Evolutionary conservation across 2,329 filamentous ascomycete species (phyloP).

Genomic region (Parasarocladium wereldwijsianum): DNA sequence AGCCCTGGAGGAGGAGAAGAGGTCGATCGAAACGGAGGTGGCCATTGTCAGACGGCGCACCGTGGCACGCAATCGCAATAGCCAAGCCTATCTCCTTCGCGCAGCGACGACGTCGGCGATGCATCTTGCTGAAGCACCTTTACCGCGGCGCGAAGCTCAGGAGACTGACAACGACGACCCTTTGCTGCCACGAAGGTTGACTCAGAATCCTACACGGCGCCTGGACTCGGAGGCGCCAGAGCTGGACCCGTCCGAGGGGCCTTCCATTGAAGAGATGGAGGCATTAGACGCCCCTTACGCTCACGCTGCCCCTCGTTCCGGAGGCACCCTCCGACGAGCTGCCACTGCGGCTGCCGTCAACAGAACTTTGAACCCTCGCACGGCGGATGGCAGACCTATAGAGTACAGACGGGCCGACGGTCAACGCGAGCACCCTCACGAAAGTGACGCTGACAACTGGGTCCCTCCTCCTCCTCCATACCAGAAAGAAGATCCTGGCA

Average conservation of each 20-base stretch:
- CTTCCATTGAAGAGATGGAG: conserved; percentile 40
- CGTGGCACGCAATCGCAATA: conserved; percentile 44
- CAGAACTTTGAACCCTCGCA: conserved; percentile 47
- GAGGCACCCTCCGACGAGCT: conserved; percentile 54
- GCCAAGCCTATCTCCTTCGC: conserved; percentile 31
- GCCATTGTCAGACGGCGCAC: conserved; percentile 65
- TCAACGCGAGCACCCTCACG: conserved; percentile 60
- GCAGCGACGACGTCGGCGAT: conserved; percentile 28
- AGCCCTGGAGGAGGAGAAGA: conserved; percentile 55
- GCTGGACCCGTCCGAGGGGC: conserved; percentile 29
- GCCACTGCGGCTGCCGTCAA: conserved; percentile 65
- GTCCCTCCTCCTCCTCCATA: conserved; percentile 76
- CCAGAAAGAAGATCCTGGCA: conserved; percentile 45
- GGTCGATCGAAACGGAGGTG: conserved; percentile 64
- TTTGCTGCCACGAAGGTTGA: conserved; percentile 34
- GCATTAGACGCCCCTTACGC: conserved; percentile 58
- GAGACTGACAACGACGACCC: conserved; percentile 32
- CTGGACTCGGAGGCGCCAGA: not conserved
- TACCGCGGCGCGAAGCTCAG: conserved; percentile 13
- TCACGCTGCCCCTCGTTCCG: conserved; percentile 57
- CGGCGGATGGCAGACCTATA: conserved; percentile 36
- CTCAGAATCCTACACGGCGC: conserved; percentile 10
- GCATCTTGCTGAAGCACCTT: conserved; percentile 12
- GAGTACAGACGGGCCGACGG: conserved; percentile 57
- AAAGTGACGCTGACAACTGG: conserved; percentile 82